These are phyloP conservation scores for Saccharomyces uvarum DNA, from an alignment of 1,139 yeast genomes.

Conservation along the genomic window DNA sequence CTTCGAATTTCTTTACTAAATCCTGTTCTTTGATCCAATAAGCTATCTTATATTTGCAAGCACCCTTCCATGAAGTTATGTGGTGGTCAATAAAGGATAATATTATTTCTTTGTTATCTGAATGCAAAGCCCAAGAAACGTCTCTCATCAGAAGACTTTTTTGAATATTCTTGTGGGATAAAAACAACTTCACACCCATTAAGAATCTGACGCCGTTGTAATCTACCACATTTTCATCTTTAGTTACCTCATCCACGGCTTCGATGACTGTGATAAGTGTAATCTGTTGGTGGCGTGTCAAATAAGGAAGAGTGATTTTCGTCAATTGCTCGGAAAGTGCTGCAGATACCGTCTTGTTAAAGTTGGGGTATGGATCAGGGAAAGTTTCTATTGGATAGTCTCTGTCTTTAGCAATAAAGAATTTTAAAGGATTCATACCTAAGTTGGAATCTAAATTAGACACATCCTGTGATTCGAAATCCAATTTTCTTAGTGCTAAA, in stretches of 20 bases:
- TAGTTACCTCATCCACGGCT: conserved; percentile 50
- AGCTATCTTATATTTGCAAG: conserved; percentile 55
- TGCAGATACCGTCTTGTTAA: conserved; percentile 42
- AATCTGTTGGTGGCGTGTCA: conserved; percentile 87
- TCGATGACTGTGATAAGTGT: conserved; percentile 66
- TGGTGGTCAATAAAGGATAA: conserved; percentile 48
- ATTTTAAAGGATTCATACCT: conserved; percentile 32
- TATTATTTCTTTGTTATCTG: conserved; percentile 66
- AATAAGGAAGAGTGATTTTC: conserved; percentile 61
- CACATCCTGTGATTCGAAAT: conserved; percentile 35
- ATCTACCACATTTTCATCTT: conserved; percentile 50
- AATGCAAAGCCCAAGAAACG: conserved; percentile 79
- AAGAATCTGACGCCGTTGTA: conserved; percentile 64
- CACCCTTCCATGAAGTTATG: conserved; percentile 52
- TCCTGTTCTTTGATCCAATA: conserved; percentile 63
- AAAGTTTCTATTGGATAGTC: conserved; percentile 20
- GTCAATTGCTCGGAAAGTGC: conserved; percentile 54
- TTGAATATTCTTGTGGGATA: conserved; percentile 44
- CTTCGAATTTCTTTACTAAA: conserved; percentile 51
- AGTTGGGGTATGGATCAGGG: conserved; percentile 39
- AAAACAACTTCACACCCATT: conserved; percentile 64
- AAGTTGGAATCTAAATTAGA: conserved; percentile 35
- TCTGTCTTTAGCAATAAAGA: conserved; percentile 22
- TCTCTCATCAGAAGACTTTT: conserved; percentile 66
- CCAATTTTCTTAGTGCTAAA: conserved; percentile 44